Percentiles rank a stretch among this genome's conserved stretches.
phyloP scores from a whole-genome alignment of 805 yeast genomes.

The Lipomyces spencermartinsiae region DNA sequence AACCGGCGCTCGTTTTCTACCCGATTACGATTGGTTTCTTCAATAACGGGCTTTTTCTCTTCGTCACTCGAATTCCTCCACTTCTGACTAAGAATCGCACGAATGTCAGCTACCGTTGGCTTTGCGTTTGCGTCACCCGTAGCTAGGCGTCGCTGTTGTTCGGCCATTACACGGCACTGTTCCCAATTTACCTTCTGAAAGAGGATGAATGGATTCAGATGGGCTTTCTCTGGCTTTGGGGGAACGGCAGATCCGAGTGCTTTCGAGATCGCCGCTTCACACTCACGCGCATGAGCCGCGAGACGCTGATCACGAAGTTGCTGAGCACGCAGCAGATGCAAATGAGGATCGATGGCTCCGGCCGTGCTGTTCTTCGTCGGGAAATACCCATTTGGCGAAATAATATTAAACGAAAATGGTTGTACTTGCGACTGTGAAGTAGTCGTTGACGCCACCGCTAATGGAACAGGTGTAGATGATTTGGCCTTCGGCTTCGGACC shows the following conservation, averaged over 20 bases:
- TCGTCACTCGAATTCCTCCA: slow-evolving; percentile 51
- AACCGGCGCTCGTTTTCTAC: slow-evolving; percentile 37
- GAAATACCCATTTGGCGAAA: background rate
- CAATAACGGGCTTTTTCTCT: slow-evolving; percentile 45
- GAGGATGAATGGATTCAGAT: slow-evolving; percentile 50
- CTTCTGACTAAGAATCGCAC: slow-evolving; percentile 50
- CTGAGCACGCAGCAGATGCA: slow-evolving; percentile 22
- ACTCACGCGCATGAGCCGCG: slow-evolving; percentile 20
- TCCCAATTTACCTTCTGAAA: slow-evolving; percentile 54
- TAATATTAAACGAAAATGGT: background rate
- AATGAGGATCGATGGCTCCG: background rate
- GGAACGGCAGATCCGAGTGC: slow-evolving; percentile 49
- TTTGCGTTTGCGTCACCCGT: slow-evolving; percentile 44
- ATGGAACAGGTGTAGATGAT: background rate
- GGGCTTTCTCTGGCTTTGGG: slow-evolving; percentile 48
- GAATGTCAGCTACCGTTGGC: slow-evolving; percentile 50
- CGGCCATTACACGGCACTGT: slow-evolving; percentile 48
- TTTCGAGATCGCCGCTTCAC: slow-evolving; percentile 22
- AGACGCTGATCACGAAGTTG: slow-evolving; percentile 25
- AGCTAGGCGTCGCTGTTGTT: slow-evolving; percentile 43
- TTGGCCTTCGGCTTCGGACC: slow-evolving; percentile 3
- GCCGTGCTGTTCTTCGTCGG: background rate
- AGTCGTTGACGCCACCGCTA: background rate
- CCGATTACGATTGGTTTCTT: slow-evolving; percentile 24
- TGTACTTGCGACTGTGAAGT: background rate